phyloP scores from a whole-genome alignment of 2,329 filamentous ascomycete species.

The Penicillium sp. region DNA sequence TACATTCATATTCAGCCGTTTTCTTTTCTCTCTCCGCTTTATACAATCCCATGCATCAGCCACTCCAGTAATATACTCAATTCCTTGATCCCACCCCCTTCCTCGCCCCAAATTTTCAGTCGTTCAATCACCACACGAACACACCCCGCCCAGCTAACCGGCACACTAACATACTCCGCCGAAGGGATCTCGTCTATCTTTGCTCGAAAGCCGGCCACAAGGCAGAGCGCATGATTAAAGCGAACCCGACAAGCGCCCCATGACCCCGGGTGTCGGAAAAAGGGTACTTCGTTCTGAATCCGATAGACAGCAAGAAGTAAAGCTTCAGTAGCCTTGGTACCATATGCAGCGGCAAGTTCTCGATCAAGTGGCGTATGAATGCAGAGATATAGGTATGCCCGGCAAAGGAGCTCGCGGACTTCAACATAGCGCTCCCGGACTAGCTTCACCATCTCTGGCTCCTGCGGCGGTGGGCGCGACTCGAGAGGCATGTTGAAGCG shows the following conservation, averaged over 20 bases:
- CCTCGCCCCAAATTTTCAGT: slow-evolving; percentile 29
- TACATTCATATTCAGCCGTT: not conserved
- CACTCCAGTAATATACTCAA: slow-evolving; percentile 29
- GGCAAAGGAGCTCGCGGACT: slow-evolving; percentile 32
- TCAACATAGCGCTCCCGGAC: slow-evolving; percentile 32
- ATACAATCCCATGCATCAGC: slow-evolving; percentile 28
- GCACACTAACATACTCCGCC: slow-evolving; percentile 28
- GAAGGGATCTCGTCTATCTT: slow-evolving; percentile 25
- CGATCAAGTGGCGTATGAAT: slow-evolving; percentile 26
- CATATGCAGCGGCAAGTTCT: slow-evolving; percentile 24
- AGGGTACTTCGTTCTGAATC: slow-evolving; percentile 33
- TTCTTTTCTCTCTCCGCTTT: not conserved
- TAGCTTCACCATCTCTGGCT: slow-evolving; percentile 32
- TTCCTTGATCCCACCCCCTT: slow-evolving; percentile 31
- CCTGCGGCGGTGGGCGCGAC: slow-evolving; percentile 20
- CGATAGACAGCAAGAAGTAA: slow-evolving; percentile 29
- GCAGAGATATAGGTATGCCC: slow-evolving; percentile 31
- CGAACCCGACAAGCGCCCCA: slow-evolving; percentile 33
- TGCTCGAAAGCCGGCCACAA: slow-evolving; percentile 30
- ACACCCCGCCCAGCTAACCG: slow-evolving; percentile 28
- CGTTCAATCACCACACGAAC: slow-evolving; percentile 31
- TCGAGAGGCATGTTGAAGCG: slow-evolving; percentile 31
- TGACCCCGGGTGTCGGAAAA: slow-evolving; percentile 32
- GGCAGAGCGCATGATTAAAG: slow-evolving; percentile 32
- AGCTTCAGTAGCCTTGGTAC: slow-evolving; percentile 30